phyloP scores from a whole-genome alignment of 2,329 filamentous ascomycete genomes.

The Xenosphaeropsis pyriputrescens region DNA sequence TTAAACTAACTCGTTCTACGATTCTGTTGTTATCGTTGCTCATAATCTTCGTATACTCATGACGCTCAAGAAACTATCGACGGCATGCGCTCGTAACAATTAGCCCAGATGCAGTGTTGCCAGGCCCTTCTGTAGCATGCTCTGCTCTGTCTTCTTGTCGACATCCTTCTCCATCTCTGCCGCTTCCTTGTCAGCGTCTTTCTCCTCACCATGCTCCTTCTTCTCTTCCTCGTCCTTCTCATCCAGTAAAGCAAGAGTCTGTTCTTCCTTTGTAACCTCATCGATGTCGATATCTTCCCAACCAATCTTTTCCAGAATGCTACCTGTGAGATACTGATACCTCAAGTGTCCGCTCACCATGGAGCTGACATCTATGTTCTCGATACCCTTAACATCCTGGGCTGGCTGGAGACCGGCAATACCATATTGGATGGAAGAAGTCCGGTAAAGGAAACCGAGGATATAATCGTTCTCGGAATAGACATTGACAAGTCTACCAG shows the following conservation, averaged over 20 bases:
- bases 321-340: constrained; percentile 52
- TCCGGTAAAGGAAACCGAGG: constrained; percentile 76
- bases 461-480: constrained; percentile 81
- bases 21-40: too few species aligned
- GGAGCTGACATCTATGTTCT: constrained; percentile 40
- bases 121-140: too few species aligned
- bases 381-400: constrained; percentile 44
- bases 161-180: constrained; percentile 17
- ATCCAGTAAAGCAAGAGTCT: constrained; percentile 25
- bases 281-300: constrained; percentile 47
- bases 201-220: constrained; percentile 11
- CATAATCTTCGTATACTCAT: too few species aligned
- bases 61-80: too few species aligned
- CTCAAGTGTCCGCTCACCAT: constrained; percentile 53
- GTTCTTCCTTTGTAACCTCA: constrained; percentile 32
- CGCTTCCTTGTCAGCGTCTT: constrained; percentile 16
- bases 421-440: constrained; percentile 66
- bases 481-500: constrained; percentile 78
- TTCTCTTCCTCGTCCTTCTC: constrained; percentile 24
- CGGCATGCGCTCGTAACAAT: too few species aligned
- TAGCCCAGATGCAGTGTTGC: too few species aligned
- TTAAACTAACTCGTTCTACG: too few species aligned
- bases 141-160: constrained; percentile 9
- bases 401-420: constrained; percentile 73
- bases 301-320: constrained; percentile 47